A percentile compares a stretch with the other conserved stretches of the same genome.
These are phyloP conservation scores for Pseudotsuga menziesii DNA, from an alignment of 75 land plant genomes.

Conservation along the genomic window DNA sequence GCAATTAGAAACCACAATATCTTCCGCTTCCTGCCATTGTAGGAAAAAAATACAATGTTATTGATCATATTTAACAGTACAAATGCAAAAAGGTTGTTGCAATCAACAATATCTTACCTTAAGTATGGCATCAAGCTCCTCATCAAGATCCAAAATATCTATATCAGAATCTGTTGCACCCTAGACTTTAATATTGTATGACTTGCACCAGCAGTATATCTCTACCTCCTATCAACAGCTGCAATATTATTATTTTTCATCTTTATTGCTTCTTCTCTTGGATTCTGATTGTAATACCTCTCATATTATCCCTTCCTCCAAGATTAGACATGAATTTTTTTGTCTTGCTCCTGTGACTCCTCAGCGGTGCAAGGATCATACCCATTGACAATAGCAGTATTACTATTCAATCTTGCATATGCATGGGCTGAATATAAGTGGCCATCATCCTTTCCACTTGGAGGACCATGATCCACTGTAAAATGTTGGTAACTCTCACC, in stretches of 20 bases:
- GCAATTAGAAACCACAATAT: constrained; percentile 80
- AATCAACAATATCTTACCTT: constrained; percentile 6
- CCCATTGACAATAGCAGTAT: background rate
- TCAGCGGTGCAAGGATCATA: background rate
- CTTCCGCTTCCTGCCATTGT: constrained; percentile 81
- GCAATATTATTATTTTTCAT: background rate
- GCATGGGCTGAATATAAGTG: background rate
- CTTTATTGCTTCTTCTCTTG: background rate
- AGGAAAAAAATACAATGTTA: background rate
- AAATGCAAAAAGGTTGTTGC: background rate
- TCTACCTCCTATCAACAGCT: constrained; percentile 2
- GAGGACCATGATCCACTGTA: constrained; percentile 9
- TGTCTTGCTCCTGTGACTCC: constrained; percentile 6
- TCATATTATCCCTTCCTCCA: background rate
- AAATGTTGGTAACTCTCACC: constrained; percentile 11
- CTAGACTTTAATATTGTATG: constrained; percentile 6
- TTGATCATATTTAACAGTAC: background rate
- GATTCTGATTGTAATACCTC: constrained; percentile 3
- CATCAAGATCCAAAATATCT: constrained; percentile 7
- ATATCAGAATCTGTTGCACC: constrained; percentile 4
- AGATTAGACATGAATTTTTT: background rate
- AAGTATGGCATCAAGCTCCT: constrained; percentile 8
- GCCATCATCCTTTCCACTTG: constrained; percentile 11
- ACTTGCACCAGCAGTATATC: background rate
- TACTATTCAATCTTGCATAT: background rate